phyloP scores from a whole-genome alignment of 352 stramenopile species.

The Phytophthora aleatoria region DNA sequence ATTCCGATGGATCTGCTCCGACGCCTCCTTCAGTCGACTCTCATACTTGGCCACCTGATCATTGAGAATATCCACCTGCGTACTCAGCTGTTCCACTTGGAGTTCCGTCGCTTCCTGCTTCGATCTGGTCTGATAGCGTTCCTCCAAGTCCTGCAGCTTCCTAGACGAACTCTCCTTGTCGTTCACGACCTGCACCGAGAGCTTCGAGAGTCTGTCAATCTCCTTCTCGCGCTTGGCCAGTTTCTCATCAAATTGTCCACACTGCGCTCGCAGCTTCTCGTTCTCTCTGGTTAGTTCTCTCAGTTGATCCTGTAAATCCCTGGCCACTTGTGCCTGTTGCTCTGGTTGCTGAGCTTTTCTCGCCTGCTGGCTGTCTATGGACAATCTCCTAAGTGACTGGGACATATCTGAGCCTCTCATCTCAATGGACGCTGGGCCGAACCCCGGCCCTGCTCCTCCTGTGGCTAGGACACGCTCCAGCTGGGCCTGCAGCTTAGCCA shows the following conservation, averaged over 20 bases:
- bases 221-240: slow-evolving; percentile 70
- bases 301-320: slow-evolving; percentile 55
- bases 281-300: slow-evolving; percentile 53
- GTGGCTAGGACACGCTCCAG: slow-evolving; percentile 58
- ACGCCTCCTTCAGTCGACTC: slow-evolving; percentile 62
- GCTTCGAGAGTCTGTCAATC: slow-evolving; percentile 64
- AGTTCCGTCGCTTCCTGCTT: slow-evolving; percentile 55
- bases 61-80: slow-evolving; percentile 78
- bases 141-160: slow-evolving; percentile 42
- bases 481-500: slow-evolving; percentile 69
- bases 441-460: slow-evolving; percentile 16
- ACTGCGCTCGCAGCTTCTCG: slow-evolving; percentile 40
- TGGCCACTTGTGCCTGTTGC: slow-evolving; percentile 39
- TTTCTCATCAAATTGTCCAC: slow-evolving; percentile 53
- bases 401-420: slow-evolving; percentile 29
- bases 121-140: slow-evolving; percentile 36
- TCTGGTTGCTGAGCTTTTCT: slow-evolving; percentile 21
- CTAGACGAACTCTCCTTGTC: slow-evolving; percentile 26
- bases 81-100: slow-evolving; percentile 71
- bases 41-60: slow-evolving; percentile 86
- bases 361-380: slow-evolving; percentile 29
- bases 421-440: slow-evolving; percentile 39
- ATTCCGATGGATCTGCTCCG: slow-evolving; percentile 53
- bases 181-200: slow-evolving; percentile 42
- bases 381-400: slow-evolving; percentile 23